A percentile compares a stretch with the other conserved stretches of the same genome.
These are phyloP conservation scores for Gossypium raimondii DNA, from an alignment of 345 rosid genomes.

Conservation along the genomic window DNA sequence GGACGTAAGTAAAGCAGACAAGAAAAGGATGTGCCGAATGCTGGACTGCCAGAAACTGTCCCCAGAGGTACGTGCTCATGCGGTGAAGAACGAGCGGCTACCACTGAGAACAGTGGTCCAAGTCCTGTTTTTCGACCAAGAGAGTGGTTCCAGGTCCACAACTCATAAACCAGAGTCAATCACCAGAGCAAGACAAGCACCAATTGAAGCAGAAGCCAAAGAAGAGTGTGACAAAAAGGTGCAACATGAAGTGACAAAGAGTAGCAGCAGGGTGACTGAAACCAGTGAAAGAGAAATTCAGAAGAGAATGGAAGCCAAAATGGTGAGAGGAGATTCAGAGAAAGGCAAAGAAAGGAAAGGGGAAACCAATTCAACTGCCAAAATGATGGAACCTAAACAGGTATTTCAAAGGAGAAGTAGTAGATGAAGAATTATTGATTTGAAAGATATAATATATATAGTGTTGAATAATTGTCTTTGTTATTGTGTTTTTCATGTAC, in stretches of 20 bases:
- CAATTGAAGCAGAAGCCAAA: background rate
- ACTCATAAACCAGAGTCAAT: constrained; percentile 24
- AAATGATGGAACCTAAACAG: constrained; percentile 25
- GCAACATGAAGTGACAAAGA: constrained; percentile 21
- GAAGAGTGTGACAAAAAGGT: constrained; percentile 19
- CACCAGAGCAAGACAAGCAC: constrained; percentile 27
- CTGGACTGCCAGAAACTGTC: constrained; percentile 95
- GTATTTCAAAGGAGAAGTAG: constrained; percentile 27
- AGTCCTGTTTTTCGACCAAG: constrained; percentile 87
- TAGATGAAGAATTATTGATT: background rate
- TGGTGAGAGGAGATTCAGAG: constrained; percentile 21
- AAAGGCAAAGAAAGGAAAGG: constrained; percentile 32
- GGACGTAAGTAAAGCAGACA: constrained; percentile 74
- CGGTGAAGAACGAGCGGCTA: constrained; percentile 87
- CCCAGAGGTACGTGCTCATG: constrained; percentile 78
- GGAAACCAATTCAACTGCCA: constrained; percentile 29
- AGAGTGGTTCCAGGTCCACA: constrained; percentile 34
- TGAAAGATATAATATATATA: background rate
- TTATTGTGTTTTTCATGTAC: background rate
- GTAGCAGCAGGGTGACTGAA: constrained; percentile 9
- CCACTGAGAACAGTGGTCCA: constrained; percentile 95
- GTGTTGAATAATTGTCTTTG: background rate
- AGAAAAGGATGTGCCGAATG: constrained; percentile 67
- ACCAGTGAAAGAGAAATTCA: constrained; percentile 23
- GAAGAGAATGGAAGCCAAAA: constrained; percentile 26